A percentile compares a stretch with the other conserved stretches of the same genome.
phyloP scores from a whole-genome alignment of 2,329 filamentous ascomycete species.

The Nothophaeocryptopus gaeumannii region DNA sequence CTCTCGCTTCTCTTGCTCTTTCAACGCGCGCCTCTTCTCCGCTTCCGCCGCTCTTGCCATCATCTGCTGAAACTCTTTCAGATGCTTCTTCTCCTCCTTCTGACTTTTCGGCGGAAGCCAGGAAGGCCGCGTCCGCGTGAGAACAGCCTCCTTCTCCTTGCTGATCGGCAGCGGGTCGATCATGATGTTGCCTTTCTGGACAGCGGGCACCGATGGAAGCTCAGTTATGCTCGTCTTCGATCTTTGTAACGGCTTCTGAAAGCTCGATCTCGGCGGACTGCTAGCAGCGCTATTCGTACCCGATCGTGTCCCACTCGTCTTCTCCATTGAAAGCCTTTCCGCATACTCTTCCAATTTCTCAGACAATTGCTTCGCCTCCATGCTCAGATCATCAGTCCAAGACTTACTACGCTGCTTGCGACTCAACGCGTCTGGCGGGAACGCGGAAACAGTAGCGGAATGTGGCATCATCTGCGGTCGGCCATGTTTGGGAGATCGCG shows the following conservation, averaged over 20 bases:
- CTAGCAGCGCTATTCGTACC: slow-evolving; percentile 34
- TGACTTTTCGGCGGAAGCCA: slow-evolving; percentile 87
- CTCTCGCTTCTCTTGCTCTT: slow-evolving; percentile 52
- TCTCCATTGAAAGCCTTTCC: slow-evolving; percentile 47
- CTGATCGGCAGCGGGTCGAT: slow-evolving; percentile 81
- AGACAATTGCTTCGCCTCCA: slow-evolving; percentile 71
- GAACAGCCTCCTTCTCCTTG: slow-evolving; percentile 80
- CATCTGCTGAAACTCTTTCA: slow-evolving; percentile 83
- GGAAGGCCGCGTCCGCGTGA: slow-evolving; percentile 72
- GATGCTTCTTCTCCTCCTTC: slow-evolving; percentile 82
- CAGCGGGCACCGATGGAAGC: slow-evolving; percentile 52
- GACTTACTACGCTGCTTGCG: slow-evolving; percentile 56
- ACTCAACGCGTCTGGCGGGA: slow-evolving; percentile 27
- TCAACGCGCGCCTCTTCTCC: slow-evolving; percentile 51
- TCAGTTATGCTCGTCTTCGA: slow-evolving; percentile 40
- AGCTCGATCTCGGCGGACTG: slow-evolving; percentile 31
- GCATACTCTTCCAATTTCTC: slow-evolving; percentile 79
- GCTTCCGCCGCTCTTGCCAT: slow-evolving; percentile 63
- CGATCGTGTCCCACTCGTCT: slow-evolving; percentile 38
- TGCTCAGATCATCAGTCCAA: slow-evolving; percentile 70
- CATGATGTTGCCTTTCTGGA: slow-evolving; percentile 73
- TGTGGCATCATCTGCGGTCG: slow-evolving; percentile 31
- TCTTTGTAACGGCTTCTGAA: slow-evolving; percentile 20
- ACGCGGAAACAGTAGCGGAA: slow-evolving; percentile 30
- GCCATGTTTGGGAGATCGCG: slow-evolving; percentile 31